Evolutionary conservation across 2,329 filamentous ascomycete species (phyloP).

Genomic region (Trichoderma lentiforme): DNA sequence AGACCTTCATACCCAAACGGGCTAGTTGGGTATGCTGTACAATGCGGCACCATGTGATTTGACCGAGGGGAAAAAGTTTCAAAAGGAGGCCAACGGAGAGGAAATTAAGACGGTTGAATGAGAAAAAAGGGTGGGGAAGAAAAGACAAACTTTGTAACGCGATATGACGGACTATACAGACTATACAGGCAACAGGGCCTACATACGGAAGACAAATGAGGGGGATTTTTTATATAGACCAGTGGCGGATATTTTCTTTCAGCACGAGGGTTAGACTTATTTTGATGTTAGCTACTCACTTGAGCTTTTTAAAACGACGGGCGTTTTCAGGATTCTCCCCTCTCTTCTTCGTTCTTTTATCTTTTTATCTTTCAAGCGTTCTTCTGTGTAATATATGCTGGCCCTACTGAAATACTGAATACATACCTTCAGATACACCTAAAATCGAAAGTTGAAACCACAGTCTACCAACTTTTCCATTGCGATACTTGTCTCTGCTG

Average conservation of each 20-base stretch:
- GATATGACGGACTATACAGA: constrained; percentile 3
- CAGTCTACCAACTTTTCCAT: background rate
- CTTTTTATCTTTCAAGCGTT: background rate
- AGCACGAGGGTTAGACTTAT: background rate
- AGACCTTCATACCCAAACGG: background rate
- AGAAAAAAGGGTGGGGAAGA: background rate
- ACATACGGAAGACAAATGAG: background rate
- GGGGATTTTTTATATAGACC: background rate
- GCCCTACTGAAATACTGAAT: background rate
- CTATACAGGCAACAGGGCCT: background rate
- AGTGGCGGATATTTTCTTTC: background rate
- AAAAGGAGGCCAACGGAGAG: background rate
- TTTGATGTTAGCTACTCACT: background rate
- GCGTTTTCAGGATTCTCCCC: background rate
- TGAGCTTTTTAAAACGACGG: background rate
- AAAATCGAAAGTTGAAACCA: background rate
- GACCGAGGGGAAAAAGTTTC: too few species aligned
- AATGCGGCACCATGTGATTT: background rate
- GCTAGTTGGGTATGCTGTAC: background rate
- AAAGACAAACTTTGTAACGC: background rate
- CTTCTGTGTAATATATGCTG: background rate
- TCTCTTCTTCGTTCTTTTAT: background rate
- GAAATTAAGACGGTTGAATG: background rate
- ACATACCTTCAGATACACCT: background rate
- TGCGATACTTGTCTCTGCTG: background rate